Evolutionary conservation across 2,329 filamentous ascomycete species (phyloP), one percentile per base, ranked within the genome.

Genomic region (Aspergillus sp.): DNA sequence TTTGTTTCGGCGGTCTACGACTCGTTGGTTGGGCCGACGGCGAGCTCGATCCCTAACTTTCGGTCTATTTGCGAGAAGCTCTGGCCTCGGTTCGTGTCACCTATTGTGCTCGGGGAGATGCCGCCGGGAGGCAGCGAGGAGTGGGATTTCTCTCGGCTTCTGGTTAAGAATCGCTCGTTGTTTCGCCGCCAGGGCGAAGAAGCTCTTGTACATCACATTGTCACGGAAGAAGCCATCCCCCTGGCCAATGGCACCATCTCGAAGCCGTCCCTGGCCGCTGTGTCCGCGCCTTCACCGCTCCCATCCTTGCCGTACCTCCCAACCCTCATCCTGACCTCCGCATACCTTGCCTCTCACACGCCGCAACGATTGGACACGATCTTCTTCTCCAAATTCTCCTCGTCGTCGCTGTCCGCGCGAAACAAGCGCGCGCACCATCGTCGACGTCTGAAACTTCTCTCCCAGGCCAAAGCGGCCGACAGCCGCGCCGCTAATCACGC

Each of bases 1-100:
- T 97, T 96, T 76, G 84, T 87, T 56, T 84, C 84, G 45, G 89
- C 90, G 4, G 85, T 96, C 13, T 94, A 95, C 79, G 94, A 99
- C 67, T 86, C 92, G 1, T 79, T 97, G 11, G 85, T 88, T 45
- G 89, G 88, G 58, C 85, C 90, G 44, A 91, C 91, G 3, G 88
- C 88, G 1, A 85, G 91, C 46, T 91, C 93, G 34, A 79, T 97
- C 13, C 80, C 88, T 1, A 82, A 83, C 10, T 91, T 96, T 60
- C 80, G 78, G 3, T 81, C 83, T 32, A 83, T 88, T 46, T 91
- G 88, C 65, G 72, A 83, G 45, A 83, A 86, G 41, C 81, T 97
- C 17, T 99, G 94, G 94, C 86, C 87, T 10, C 82, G 86, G 3
- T 97, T 99, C 71, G 86, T 89, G 1, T 81, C 84, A 5, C 93